Evolutionary conservation across 1,284 basidiomycete genomes (phyloP).

Genomic region (Stygiomarasmius scandens): DNA sequence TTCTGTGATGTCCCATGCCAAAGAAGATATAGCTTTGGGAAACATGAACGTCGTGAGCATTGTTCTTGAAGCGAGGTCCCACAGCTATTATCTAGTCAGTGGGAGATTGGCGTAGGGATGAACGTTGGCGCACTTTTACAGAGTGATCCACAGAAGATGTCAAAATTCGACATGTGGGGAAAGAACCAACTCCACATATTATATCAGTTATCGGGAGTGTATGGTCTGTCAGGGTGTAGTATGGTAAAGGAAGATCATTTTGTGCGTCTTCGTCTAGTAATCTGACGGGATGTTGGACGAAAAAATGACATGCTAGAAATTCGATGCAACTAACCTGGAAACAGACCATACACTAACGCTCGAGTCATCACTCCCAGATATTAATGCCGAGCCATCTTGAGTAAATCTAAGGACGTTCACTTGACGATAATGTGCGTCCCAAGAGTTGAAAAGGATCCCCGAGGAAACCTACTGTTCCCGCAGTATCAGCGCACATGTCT

Average conservation of each 20-base stretch:
- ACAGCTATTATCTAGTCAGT: constrained; percentile 51
- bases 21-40: constrained; percentile 66
- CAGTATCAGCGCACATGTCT: not conserved
- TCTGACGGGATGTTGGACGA: constrained; percentile 41
- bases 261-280: constrained; percentile 72
- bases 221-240: constrained; percentile 86
- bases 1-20: constrained; percentile 85
- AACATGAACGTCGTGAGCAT: constrained; percentile 88
- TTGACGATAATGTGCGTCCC: constrained; percentile 95
- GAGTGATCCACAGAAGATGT: constrained; percentile 88
- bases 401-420: constrained; percentile 85
- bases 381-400: constrained; percentile 75
- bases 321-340: constrained; percentile 61
- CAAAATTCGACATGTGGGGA: constrained; percentile 78
- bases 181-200: constrained; percentile 74
- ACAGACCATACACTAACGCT: constrained; percentile 89
- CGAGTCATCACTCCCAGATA: constrained; percentile 91
- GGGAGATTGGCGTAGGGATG: constrained; percentile 13
- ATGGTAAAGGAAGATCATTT: constrained; percentile 74
- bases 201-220: constrained; percentile 89
- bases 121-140: constrained; percentile 70
- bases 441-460: constrained; percentile 85
- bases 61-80: constrained; percentile 78
- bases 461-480: constrained; percentile 71
- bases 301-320: constrained; percentile 2